Evolutionary conservation across 2,329 filamentous ascomycete genomes (phyloP).

Genomic region (Zymoseptoria passerinii): DNA sequence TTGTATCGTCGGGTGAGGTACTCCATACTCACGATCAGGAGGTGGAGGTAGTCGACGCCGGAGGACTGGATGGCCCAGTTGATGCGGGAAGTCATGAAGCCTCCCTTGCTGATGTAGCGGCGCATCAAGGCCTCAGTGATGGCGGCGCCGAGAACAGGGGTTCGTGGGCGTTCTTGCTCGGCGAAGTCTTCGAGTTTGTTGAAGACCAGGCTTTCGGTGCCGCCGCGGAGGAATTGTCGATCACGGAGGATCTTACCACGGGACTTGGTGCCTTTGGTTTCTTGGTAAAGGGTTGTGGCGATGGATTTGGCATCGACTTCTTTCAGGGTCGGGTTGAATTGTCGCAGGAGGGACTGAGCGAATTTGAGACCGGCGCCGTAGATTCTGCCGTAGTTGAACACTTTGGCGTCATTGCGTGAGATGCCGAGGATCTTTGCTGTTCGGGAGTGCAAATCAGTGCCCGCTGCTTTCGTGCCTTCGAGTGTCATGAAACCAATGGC

Average conservation of each 20-base stretch:
- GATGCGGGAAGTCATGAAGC: conserved; percentile 91
- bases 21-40: conserved; percentile 90
- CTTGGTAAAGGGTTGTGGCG: conserved; percentile 72
- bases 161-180: conserved; percentile 82
- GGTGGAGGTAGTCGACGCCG: conserved; percentile 92
- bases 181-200: conserved; percentile 98
- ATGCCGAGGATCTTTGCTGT: conserved; percentile 90
- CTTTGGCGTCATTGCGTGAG: conserved; percentile 87
- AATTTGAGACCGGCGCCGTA: conserved; percentile 97
- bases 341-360: conserved; percentile 76
- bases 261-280: conserved; percentile 85
- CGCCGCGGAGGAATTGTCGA: conserved; percentile 83
- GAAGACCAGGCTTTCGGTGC: conserved; percentile 96
- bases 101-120: conserved; percentile 77
- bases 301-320: conserved; percentile 70
- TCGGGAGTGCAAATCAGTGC: conserved; percentile 88
- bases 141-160: conserved; percentile 84
- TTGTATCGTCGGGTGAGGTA: conserved; percentile 81
- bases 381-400: conserved; percentile 98
- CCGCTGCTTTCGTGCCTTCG: conserved; percentile 87
- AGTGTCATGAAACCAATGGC: conserved; percentile 98
- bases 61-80: conserved; percentile 99
- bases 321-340: conserved; percentile 81
- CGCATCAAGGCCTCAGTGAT: conserved; percentile 94
- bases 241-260: conserved; percentile 63